Evolutionary conservation across 805 yeast species (phyloP).

Genomic region (Teunomyces pallodes): DNA sequence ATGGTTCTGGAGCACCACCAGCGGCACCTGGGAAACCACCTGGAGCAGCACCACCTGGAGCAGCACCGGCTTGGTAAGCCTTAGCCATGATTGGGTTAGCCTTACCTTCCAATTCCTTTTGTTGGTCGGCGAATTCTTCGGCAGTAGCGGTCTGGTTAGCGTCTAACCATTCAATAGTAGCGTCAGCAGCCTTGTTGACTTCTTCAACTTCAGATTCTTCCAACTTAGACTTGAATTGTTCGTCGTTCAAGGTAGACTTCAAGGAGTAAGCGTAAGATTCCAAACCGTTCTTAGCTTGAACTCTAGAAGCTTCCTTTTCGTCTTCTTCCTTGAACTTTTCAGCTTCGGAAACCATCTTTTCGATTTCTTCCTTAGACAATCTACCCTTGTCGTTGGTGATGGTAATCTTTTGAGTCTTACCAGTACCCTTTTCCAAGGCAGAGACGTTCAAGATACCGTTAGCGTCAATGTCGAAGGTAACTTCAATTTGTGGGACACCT

Average conservation of each 20-base stretch:
- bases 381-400: conserved; percentile 99
- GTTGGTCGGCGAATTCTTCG: conserved; percentile 89
- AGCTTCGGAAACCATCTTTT: conserved; percentile 96
- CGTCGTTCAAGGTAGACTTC: conserved; percentile 68
- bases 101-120: conserved; percentile 91
- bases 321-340: conserved; percentile 97
- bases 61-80: conserved; percentile 94
- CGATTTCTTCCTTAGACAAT: conserved; percentile 95
- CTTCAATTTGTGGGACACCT: conserved; percentile 98
- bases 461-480: conserved; percentile 94
- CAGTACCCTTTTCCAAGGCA: conserved; percentile 97
- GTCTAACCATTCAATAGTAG: conserved; percentile 89
- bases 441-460: conserved; percentile 96
- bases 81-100: conserved; percentile 97
- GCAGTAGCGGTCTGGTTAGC: conserved; percentile 87
- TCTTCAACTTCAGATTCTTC: conserved; percentile 65
- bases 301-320: conserved; percentile 90
- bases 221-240: conserved; percentile 39
- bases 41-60: conserved; percentile 70
- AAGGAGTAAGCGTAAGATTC: conserved; percentile 94
- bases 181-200: conserved; percentile 77
- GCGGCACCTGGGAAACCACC: conserved; percentile 51
- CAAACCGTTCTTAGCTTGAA: conserved; percentile 90
- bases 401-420: conserved; percentile 95
- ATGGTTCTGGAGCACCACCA: conserved; percentile 35